Conservation (phyloP, 139 green algal species). For the Yamagishiella unicocca region DNA sequence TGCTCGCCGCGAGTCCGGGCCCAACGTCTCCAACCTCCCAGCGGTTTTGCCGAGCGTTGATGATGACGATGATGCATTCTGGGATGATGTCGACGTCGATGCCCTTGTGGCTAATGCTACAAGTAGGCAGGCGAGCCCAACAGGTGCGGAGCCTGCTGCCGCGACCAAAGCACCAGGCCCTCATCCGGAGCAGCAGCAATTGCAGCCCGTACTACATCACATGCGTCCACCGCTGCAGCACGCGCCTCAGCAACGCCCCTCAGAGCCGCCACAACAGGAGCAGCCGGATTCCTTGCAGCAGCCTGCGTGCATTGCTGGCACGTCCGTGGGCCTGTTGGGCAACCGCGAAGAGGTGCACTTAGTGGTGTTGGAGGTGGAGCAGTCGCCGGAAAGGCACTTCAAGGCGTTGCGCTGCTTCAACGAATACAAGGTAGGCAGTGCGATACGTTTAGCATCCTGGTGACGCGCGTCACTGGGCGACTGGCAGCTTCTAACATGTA, state of each 20-base stretch:
- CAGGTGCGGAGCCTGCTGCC: not conserved
- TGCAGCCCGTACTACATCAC: not conserved
- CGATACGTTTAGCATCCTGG: too few species aligned
- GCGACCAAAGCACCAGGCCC: not conserved
- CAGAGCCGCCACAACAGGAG: not conserved
- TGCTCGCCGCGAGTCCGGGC: too few species aligned
- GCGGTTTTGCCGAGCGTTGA: not conserved
- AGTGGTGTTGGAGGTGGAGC: conserved; percentile 54
- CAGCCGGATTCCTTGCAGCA: not conserved
- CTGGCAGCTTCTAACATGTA: too few species aligned
- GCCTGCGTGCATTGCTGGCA: too few species aligned
- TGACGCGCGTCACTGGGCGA: too few species aligned
- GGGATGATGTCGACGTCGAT: conserved; percentile 14
- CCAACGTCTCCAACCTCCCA: too few species aligned
- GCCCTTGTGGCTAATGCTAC: conserved; percentile 15
- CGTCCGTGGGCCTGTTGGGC: conserved; percentile 17
- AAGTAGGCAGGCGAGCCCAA: not conserved
- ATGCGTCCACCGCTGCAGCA: not conserved
- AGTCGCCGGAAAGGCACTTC: not conserved
- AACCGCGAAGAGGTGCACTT: conserved; percentile 58
- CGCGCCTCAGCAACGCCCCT: not conserved
- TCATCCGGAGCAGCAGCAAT: not conserved
- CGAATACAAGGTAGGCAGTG: conserved; percentile 56
- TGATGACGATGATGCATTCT: conserved; percentile 26
- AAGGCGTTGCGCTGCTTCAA: conserved; percentile 67